Percentiles rank a stretch among this genome's conserved stretches.
Evolutionary conservation across 1,284 basidiomycete genomes (phyloP).

Genomic region (Kwoniella shivajii): DNA sequence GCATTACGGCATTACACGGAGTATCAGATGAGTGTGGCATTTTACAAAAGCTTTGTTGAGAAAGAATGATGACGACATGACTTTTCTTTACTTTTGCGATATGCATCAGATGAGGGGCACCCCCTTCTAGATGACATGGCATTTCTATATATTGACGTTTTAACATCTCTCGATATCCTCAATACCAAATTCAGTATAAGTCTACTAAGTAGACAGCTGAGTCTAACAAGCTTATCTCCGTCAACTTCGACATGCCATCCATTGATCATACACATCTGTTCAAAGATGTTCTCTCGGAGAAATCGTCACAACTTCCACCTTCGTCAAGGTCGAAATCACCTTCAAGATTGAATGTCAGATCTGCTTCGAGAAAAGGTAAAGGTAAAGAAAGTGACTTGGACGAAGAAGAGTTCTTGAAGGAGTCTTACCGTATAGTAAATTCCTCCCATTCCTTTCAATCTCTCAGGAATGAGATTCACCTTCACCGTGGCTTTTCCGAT

Average conservation of each 20-base stretch:
- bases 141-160: not conserved
- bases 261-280: slow-evolving; percentile 13
- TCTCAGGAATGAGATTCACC: not conserved
- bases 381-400: slow-evolving; percentile 31
- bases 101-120: not conserved
- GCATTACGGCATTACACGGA: slow-evolving; percentile 14
- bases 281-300: slow-evolving; percentile 21
- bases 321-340: slow-evolving; percentile 23
- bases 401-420: slow-evolving; percentile 47
- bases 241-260: slow-evolving; percentile 5
- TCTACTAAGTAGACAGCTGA: no score
- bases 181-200: no score
- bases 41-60: not conserved
- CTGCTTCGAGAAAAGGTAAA: slow-evolving; percentile 11
- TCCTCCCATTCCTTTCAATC: not conserved
- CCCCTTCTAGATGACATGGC: not conserved
- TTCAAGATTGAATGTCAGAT: not conserved
- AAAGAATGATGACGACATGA: slow-evolving; percentile 6
- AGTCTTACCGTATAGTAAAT: slow-evolving; percentile 53
- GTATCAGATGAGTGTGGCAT: slow-evolving; percentile 1
- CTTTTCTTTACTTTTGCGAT: not conserved
- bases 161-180: no score
- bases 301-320: slow-evolving; percentile 8
- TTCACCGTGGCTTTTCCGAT: no score
- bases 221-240: no score